phyloP scores from a whole-genome alignment of 148 eudicot species.

The Beta vulgaris region DNA sequence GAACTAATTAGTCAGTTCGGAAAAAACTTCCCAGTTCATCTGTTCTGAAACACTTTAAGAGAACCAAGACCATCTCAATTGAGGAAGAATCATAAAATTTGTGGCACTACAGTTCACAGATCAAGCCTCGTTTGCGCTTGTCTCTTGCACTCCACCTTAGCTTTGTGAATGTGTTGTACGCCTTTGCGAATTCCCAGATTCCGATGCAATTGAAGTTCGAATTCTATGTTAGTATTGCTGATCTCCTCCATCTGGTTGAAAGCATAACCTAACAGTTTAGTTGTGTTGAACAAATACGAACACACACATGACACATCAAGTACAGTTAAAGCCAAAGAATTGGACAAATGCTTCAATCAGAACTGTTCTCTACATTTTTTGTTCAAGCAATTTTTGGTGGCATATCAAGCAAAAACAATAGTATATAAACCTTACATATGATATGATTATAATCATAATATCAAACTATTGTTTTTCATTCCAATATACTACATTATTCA shows the following conservation, averaged over 20 bases:
- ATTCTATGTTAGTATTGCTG: conserved; percentile 32
- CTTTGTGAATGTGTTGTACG: conserved; percentile 2
- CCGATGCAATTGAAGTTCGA: conserved; percentile 7
- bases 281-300: background rate
- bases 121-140: conserved; percentile 9
- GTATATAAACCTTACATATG: too few species aligned
- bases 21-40: background rate
- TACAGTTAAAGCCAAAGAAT: background rate
- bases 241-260: conserved; percentile 39
- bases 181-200: conserved; percentile 17
- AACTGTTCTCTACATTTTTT: too few species aligned
- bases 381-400: too few species aligned
- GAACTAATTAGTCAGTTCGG: background rate
- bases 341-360: too few species aligned
- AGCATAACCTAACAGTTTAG: background rate
- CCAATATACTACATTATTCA: too few species aligned
- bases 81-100: background rate
- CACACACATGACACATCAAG: background rate
- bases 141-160: background rate
- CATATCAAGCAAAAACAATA: too few species aligned
- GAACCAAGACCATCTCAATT: background rate
- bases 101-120: background rate
- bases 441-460: too few species aligned
- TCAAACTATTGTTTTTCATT: too few species aligned
- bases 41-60: background rate